Evolutionary conservation across 306 rosid species (phyloP).

Genomic region (Herpetospermum pedunculosum): DNA sequence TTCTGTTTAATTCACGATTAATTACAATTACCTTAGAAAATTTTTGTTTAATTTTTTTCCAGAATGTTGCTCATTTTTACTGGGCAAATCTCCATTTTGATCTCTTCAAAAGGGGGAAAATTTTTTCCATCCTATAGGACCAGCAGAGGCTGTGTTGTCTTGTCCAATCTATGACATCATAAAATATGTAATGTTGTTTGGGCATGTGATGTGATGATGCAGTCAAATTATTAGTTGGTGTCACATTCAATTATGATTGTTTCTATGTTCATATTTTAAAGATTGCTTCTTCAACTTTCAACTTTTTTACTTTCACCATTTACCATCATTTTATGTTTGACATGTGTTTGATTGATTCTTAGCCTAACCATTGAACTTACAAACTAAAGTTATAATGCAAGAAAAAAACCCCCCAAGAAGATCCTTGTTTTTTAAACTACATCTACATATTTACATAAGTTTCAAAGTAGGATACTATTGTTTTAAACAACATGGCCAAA

Average conservation of each 20-base stretch:
- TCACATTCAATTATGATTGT: not conserved
- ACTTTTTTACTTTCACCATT: not conserved
- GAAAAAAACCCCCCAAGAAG: not conserved
- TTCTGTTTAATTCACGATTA: slow-evolving; percentile 7
- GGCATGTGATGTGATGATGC: slow-evolving; percentile 9
- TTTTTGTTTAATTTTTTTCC: not conserved
- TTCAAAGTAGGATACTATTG: not conserved
- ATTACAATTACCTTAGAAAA: not conserved
- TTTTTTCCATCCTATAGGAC: not conserved
- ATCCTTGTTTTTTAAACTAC: not conserved
- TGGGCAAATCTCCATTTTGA: not conserved
- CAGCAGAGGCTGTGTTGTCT: not conserved
- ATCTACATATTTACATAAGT: not conserved
- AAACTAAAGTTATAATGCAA: not conserved
- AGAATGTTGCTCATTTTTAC: not conserved
- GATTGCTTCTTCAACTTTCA: not conserved
- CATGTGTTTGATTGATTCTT: too few species aligned
- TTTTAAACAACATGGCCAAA: not conserved
- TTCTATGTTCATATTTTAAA: not conserved
- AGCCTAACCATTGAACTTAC: too few species aligned
- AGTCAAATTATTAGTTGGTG: not conserved
- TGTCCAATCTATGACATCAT: slow-evolving; percentile 5
- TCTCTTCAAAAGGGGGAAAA: not conserved
- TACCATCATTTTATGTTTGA: not conserved
- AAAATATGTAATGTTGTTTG: slow-evolving; percentile 5